Base-by-base conservation (phyloP, 1,284 basidiomycete species). In the Pseudozyma thailandica region DNA sequence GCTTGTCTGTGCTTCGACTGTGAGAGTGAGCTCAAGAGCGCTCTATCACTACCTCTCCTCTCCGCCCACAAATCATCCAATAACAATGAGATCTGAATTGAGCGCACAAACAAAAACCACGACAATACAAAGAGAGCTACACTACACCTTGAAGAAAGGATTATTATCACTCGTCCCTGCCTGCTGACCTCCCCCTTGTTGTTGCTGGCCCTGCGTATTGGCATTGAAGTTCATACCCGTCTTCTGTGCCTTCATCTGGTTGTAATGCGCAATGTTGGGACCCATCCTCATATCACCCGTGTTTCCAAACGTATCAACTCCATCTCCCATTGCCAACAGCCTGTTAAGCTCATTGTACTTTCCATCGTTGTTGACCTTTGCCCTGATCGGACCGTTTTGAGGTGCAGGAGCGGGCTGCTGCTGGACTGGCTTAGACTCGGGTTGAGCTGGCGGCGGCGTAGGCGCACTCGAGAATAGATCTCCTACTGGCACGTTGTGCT, bases 261-360 rank as follows among this genome's bases (percentile, higher is more conserved):
- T 66, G 55, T 61, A 63, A 37, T 55, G 45, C 4, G 61, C 66
- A 13, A 60, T 63, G 47, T 72, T 74, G 50, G 68, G 77, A 13
- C 79, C 78, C 61, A 79, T 60, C 33, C 81, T 68, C 74, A 79
- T 72, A 21, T 82, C 80, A 41, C 81, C 81, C 43, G 74, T 73
- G 64, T 82, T 82, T 18, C 81, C 81, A 52, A 82, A 82, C 12
- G 81, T 82, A 47, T 82, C 81, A 8, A 79, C 54, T 15, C 79
- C 81, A 15, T 82, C 81, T 25, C 81, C 81, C 4, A 66, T 52
- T 9, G 81, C 81, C 4, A 82, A 70, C 47, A 82, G 57, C 5
- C 78, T 68, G 60, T 82, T 75, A 31, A 82, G 72, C 69, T 81
- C 81, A 35, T 66, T 66, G 58, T 70, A 72, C 44, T 71, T 69